Percentiles rank a stretch among this genome's conserved stretches.
Evolutionary conservation across 78 protist species (phyloP).

Genomic region (Planoprotostelium fungivorum): DNA sequence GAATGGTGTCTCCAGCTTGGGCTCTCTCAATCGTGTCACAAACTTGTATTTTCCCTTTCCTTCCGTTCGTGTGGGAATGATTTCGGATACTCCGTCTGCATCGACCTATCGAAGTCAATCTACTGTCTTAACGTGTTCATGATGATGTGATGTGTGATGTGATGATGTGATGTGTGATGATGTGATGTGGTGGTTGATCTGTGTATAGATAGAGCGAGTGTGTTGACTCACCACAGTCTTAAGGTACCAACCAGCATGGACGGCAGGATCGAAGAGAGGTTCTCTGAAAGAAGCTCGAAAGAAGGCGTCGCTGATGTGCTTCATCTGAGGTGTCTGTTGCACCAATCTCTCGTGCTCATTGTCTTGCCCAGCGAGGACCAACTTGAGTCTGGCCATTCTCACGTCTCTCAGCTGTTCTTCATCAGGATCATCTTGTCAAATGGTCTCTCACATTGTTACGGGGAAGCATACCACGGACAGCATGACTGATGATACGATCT

Average conservation of each 20-base stretch:
- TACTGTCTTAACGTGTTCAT: too few species aligned
- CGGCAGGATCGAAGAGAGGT: background rate
- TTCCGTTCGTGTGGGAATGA: too few species aligned
- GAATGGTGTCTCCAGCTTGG: too few species aligned
- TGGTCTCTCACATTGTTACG: background rate
- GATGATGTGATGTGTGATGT: too few species aligned
- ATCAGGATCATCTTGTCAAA: background rate
- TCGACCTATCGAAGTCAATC: too few species aligned
- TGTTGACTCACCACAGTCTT: too few species aligned
- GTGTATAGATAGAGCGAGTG: too few species aligned
- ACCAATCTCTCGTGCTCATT: background rate
- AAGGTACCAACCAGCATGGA: background rate
- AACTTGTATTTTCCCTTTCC: too few species aligned
- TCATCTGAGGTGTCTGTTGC: background rate
- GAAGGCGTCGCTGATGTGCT: background rate
- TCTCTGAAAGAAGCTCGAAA: background rate
- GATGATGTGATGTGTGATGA: too few species aligned
- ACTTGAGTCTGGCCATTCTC: background rate
- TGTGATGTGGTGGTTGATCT: too few species aligned
- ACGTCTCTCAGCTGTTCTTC: background rate
- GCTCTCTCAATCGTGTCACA: too few species aligned
- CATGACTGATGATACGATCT: background rate
- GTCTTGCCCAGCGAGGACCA: background rate
- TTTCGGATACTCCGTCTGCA: too few species aligned
- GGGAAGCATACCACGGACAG: slow-evolving; percentile 25